These are phyloP conservation scores for Boletus sensibilis DNA, from an alignment of 768 basidiomycete species.

Conservation along the genomic window DNA sequence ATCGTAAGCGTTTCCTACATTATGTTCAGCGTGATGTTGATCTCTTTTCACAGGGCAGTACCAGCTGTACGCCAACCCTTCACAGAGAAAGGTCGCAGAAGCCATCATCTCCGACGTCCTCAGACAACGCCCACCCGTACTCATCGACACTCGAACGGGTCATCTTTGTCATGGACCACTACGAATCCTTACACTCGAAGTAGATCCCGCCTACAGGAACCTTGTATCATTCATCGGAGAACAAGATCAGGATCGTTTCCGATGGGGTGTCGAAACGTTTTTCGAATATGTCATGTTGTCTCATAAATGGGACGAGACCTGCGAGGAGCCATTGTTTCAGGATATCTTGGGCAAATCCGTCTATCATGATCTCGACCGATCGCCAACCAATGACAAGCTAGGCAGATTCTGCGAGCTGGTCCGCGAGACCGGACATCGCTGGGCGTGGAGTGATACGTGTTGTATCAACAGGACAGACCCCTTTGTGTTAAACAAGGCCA, in stretches of 20 bases:
- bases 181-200: constrained; percentile 5
- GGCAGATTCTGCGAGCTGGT: background rate
- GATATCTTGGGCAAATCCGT: background rate
- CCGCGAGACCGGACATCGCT: background rate
- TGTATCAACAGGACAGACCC: constrained; percentile 1
- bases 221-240: background rate
- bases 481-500: background rate
- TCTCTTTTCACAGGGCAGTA: background rate
- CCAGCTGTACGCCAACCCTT: background rate
- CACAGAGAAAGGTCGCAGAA: constrained; percentile 1
- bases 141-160: constrained; percentile 6
- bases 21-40: background rate
- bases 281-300: constrained; percentile 13
- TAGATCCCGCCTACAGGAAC: background rate
- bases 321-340: background rate
- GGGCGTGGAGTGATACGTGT: constrained; percentile 6
- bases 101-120: background rate
- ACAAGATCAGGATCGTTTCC: background rate
- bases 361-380: constrained; percentile 1
- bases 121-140: background rate
- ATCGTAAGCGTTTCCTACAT: background rate
- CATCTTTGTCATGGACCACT: background rate
- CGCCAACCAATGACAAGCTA: constrained; percentile 2
- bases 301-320: constrained; percentile 6
- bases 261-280: background rate